phyloP scores from a whole-genome alignment of 1,139 yeast genomes.

The Candida tropicalis region DNA sequence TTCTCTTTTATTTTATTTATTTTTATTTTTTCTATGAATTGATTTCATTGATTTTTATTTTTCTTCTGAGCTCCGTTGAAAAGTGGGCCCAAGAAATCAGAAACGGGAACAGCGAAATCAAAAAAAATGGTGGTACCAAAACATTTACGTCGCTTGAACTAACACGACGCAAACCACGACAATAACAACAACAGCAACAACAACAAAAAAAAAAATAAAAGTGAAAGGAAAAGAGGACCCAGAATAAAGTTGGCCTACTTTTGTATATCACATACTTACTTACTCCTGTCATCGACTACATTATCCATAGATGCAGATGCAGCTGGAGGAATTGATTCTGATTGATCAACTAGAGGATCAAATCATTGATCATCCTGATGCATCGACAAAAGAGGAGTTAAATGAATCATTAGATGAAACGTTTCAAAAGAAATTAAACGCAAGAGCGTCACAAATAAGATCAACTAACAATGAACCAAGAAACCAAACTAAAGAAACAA shows the following conservation, averaged over 20 bases:
- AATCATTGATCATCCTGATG: conserved; percentile 50
- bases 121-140: no score
- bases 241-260: no score
- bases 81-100: no score
- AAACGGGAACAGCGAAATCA: no score
- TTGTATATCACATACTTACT: no score
- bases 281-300: no score
- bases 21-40: background rate
- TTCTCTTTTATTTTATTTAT: background rate
- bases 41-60: no score
- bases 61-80: background rate
- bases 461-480: conserved; percentile 13
- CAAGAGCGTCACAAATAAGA: conserved; percentile 43
- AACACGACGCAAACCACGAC: no score
- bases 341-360: conserved; percentile 50
- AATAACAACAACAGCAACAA: background rate
- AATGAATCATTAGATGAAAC: conserved; percentile 44
- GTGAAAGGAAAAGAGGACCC: no score
- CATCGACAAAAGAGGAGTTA: conserved; percentile 35
- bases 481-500: conserved; percentile 16
- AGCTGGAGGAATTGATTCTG: conserved; percentile 41
- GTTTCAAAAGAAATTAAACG: conserved; percentile 47
- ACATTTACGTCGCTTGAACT: no score
- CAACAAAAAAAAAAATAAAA: background rate
- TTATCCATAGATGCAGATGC: no score